These are phyloP conservation scores for Lasiodiplodia sp. DNA, from an alignment of 2,329 filamentous ascomycete genomes.

Conservation along the genomic window DNA sequence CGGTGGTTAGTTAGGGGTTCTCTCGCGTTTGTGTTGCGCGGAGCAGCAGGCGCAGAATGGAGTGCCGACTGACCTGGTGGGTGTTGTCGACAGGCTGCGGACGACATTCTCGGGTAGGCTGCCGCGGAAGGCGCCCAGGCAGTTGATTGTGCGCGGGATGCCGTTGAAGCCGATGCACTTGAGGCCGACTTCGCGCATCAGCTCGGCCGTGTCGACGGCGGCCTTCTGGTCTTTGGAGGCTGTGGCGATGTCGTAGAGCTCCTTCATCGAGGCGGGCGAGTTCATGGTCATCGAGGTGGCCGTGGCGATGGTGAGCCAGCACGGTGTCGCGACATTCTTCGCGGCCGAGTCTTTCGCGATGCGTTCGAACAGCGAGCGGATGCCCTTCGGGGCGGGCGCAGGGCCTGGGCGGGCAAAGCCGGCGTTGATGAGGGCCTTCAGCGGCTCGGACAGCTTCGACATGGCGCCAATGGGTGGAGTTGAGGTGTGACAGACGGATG, in stretches of 20 bases:
- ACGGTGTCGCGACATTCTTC: conserved; percentile 68
- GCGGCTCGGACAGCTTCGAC: conserved; percentile 74
- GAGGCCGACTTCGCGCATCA: conserved; percentile 77
- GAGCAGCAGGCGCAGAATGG: too few species aligned
- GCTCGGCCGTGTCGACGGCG: conserved; percentile 66
- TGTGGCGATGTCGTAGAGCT: conserved; percentile 62
- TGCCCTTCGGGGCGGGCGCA: conserved; percentile 68
- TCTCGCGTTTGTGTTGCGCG: not conserved
- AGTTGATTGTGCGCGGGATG: conserved; percentile 83
- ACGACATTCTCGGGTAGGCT: conserved; percentile 66
- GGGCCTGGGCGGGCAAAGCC: conserved; percentile 71
- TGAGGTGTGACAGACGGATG: not conserved
- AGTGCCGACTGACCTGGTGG: conserved; percentile 58
- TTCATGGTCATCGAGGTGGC: conserved; percentile 88
- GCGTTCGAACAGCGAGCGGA: conserved; percentile 68
- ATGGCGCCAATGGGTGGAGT: conserved; percentile 52
- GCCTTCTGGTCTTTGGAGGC: conserved; percentile 35
- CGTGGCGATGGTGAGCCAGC: conserved; percentile 74
- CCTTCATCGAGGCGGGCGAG: conserved; percentile 75
- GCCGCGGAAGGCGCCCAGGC: conserved; percentile 73
- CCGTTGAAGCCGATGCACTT: conserved; percentile 84
- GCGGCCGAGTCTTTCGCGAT: conserved; percentile 69
- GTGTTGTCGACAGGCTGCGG: conserved; percentile 60
- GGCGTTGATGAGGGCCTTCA: conserved; percentile 78
- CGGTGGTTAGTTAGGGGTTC: conserved; percentile 12